Base-by-base conservation (phyloP, 495 filamentous ascomycete species). In the Friedmanniomyces simplex region DNA sequence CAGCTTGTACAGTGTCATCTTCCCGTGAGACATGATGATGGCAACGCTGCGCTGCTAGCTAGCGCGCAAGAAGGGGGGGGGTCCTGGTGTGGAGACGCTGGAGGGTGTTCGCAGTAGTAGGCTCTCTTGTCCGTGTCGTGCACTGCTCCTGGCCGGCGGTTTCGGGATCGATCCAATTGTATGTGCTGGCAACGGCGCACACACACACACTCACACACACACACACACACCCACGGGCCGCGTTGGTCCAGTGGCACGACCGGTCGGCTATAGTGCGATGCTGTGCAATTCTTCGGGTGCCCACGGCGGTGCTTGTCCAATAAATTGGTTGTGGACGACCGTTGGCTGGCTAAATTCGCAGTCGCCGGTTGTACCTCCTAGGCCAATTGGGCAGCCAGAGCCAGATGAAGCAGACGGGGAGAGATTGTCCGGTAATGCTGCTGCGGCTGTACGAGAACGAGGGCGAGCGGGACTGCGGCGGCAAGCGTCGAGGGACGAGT, bases 1-100 rank as follows among this genome's bases (percentile, higher is more conserved):
- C 80, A 98, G 75, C 73, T 97, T 98, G 75, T 97, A 96, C 69
- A 96, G 76, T 67, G 90, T 95, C 91, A 96, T 95, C 79, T 93
- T 85, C 50, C 81, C 82, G 57, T 60, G 51, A 66, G 83, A 75
- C 82, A 86, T 86, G 36, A 50, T 73, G 37, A 48, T 48, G 18
- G 46, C 56, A 22, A 4, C 5, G 14, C 16, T 51, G 55, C 55
- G 55, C 47, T 51, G 28, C 28, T 32, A n/a, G 47, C 55, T 47
- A 43, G 32, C 53, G 41, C 53, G 32, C n/a, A n/a, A n/a, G n/a
- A n/a, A n/a, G n/a, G n/a, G n/a, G n/a, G n/a, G 53, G 14, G 36
- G 22, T 2, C n/a, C 8, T 3, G 12, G 46, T 56, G 39, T 26
- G 52, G 52, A 54, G 41, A 48, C n/a, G 7, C 51, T 20, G 28